Percentiles rank a stretch among this genome's conserved stretches.
phyloP scores from a whole-genome alignment of 345 rosid species.

The Aurinia saxatilis region DNA sequence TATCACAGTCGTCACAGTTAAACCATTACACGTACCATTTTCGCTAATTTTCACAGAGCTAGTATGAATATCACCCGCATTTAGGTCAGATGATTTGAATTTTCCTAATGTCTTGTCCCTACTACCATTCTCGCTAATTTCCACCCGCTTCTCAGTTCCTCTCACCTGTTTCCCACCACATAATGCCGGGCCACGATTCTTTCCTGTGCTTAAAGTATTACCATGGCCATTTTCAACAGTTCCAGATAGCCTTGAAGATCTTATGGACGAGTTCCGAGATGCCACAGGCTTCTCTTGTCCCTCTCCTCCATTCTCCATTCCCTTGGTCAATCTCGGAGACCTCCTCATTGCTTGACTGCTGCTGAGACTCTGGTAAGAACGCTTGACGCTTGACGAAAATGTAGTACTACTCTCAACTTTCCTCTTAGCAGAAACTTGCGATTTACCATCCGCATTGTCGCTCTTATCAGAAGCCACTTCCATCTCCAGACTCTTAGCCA shows the following conservation, averaged over 20 bases:
- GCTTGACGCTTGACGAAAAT: neutral
- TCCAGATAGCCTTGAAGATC: constrained; percentile 23
- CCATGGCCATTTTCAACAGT: constrained; percentile 8
- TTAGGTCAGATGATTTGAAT: too few relatives aligned
- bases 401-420: constrained; percentile 12
- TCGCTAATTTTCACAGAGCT: neutral
- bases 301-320: constrained; percentile 10
- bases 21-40: constrained; percentile 17
- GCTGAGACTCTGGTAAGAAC: neutral
- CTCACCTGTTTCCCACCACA: constrained; percentile 7
- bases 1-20: neutral
- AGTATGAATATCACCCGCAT: constrained; percentile 7
- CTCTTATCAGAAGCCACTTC: constrained; percentile 9
- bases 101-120: too few relatives aligned
- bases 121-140: constrained; percentile 21
- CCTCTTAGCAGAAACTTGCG: constrained; percentile 13
- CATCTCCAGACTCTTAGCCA: constrained; percentile 18
- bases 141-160: constrained; percentile 26
- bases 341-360: constrained; percentile 19
- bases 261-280: constrained; percentile 2
- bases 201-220: neutral
- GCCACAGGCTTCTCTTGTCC: constrained; percentile 1
- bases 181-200: neutral
- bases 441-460: neutral
- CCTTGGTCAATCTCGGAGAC: constrained; percentile 31